Base-by-base conservation (phyloP, 805 yeast species). In the Jamesozyma jinghongensis region DNA sequence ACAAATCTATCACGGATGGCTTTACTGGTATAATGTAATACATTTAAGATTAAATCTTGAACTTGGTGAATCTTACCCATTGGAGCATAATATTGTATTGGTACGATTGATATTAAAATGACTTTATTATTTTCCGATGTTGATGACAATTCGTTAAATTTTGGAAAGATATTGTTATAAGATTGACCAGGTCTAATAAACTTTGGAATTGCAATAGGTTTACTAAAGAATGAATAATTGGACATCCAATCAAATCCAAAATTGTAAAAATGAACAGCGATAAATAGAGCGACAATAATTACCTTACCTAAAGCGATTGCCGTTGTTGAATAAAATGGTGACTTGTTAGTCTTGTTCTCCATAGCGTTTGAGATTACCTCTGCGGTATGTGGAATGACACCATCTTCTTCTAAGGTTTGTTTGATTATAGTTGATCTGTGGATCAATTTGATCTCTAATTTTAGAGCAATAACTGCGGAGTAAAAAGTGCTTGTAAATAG, bases 351-450 rank as follows among this genome's bases (percentile, higher is more conserved):
- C 11, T 51, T 42, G 35, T 43, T 51, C 29, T 56, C 61, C 12
- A 37, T 41, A 17, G 59, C 53, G n/a, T 52, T 41, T 45, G 48
- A 77, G 28, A 87, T 88, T 30, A 77, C 71, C 48, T 75, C 78
- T 10, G 96, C 96, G 27, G 83, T 82, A 36, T 68, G 61, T 31
- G 77, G 75, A 34, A 83, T 73, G 27, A 90, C 75, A 19, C 98
- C 97, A 56, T 90, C 98, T 59, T 90, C 98, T 66, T 88, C 92
- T 48, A 90, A 69, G 22, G 85, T 86, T 47, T 76, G 78, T 57
- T 81, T 79, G 57, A 87, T 74, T 41, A 77, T 75, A 44, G 85
- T 78, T 36, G 86, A 82, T 49, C 85, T 77, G 62, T 88, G 85
- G 41, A 92, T 92, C 45, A 84, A 71, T 58, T 77, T 78, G 60